Evolutionary conservation across 768 basidiomycete genomes (phyloP).

Genomic region (Psilocybe cubensis): DNA sequence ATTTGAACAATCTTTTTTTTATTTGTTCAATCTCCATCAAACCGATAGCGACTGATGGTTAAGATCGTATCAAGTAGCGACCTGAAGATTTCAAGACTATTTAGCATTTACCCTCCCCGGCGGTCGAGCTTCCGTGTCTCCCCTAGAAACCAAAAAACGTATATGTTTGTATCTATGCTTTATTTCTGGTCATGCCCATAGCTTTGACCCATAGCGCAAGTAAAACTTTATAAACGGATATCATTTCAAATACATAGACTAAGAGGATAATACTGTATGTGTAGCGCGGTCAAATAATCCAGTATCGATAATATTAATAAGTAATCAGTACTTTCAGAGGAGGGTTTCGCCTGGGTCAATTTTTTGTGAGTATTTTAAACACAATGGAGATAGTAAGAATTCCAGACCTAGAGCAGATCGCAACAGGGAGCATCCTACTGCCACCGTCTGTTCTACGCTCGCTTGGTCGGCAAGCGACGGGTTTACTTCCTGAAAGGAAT

Average conservation of each 20-base stretch:
- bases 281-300: too few species aligned
- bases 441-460: constrained; percentile 85
- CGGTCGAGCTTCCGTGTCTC: too few species aligned
- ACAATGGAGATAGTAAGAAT: not conserved
- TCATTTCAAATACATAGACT: not conserved
- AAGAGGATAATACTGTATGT: not conserved
- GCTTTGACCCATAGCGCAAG: too few species aligned
- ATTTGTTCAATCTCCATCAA: not conserved
- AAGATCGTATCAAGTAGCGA: not conserved
- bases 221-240: too few species aligned
- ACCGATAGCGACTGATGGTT: too few species aligned
- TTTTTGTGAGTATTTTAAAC: constrained; percentile 8
- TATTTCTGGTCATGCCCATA: not conserved
- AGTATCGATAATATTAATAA: too few species aligned
- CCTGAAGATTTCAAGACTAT: not conserved
- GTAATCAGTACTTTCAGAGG: constrained; percentile 26
- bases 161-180: not conserved
- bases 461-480: constrained; percentile 82
- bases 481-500: constrained; percentile 80
- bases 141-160: not conserved
- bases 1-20: not conserved
- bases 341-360: constrained; percentile 44
- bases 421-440: constrained; percentile 86
- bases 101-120: not conserved
- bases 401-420: constrained; percentile 78